These are phyloP conservation scores for Daldinia loculata DNA, from an alignment of 495 filamentous ascomycete genomes.

Conservation along the genomic window DNA sequence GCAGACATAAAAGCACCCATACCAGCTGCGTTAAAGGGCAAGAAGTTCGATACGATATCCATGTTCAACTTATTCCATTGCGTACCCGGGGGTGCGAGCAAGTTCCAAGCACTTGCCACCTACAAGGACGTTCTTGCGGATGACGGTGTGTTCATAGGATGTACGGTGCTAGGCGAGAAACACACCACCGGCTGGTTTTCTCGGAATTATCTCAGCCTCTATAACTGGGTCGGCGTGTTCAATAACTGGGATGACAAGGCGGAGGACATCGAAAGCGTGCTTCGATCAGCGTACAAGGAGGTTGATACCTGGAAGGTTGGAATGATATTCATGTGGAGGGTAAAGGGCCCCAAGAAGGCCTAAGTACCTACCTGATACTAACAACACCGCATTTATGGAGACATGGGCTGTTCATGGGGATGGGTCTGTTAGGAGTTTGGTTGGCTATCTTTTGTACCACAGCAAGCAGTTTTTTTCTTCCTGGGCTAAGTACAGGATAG, in stretches of 20 bases:
- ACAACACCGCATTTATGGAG: background rate
- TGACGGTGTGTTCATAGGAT: conserved; percentile 48
- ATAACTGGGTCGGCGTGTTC: conserved; percentile 42
- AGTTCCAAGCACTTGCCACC: conserved; percentile 33
- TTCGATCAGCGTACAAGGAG: conserved; percentile 46
- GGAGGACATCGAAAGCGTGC: conserved; percentile 47
- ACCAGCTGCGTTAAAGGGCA: conserved; percentile 17
- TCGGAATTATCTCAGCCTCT: conserved; percentile 45
- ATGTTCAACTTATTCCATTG: conserved; percentile 56
- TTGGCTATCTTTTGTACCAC: background rate
- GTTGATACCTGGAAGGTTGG: conserved; percentile 46
- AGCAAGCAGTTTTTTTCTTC: no score
- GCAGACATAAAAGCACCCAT: conserved; percentile 37
- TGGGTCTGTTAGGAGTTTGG: background rate
- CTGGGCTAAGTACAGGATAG: background rate
- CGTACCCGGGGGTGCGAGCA: conserved; percentile 40
- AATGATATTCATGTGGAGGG: conserved; percentile 12
- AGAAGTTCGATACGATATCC: conserved; percentile 49
- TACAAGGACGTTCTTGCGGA: conserved; percentile 41
- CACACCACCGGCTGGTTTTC: conserved; percentile 51
- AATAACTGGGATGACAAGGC: conserved; percentile 40
- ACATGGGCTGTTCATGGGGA: background rate
- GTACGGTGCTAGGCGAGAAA: conserved; percentile 47
- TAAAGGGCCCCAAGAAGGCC: background rate
- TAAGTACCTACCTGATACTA: background rate